phyloP scores from a whole-genome alignment of 768 basidiomycete species.

The Mycena indigotica region DNA sequence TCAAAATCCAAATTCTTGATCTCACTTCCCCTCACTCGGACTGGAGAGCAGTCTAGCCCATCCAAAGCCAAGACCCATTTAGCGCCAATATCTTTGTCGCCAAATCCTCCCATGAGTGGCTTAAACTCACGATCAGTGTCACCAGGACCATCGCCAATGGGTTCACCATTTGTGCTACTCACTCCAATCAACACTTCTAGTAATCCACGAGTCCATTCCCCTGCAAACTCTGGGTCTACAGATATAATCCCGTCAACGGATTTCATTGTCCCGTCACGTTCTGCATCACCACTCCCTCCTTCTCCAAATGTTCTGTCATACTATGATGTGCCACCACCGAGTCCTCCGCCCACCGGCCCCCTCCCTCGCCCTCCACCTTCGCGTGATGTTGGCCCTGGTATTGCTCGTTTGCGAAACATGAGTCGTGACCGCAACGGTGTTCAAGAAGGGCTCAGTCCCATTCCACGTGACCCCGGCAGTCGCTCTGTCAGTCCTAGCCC shows the following conservation, averaged over 20 bases:
- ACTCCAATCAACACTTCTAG: constrained; percentile 22
- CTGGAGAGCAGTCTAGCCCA: neutral
- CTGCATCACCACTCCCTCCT: constrained; percentile 25
- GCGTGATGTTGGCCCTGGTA: constrained; percentile 12
- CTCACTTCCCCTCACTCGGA: constrained; percentile 9
- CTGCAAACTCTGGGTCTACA: constrained; percentile 13
- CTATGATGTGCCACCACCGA: constrained; percentile 54
- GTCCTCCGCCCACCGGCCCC: constrained; percentile 50
- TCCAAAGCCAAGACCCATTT: constrained; percentile 4
- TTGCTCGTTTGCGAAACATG: constrained; percentile 13
- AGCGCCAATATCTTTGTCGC: constrained; percentile 14
- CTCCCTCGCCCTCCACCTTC: constrained; percentile 41
- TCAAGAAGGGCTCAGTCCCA: neutral
- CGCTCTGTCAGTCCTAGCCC: constrained; percentile 1
- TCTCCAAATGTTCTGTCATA: constrained; percentile 46
- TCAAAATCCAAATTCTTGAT: constrained; percentile 14
- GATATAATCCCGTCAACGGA: constrained; percentile 32
- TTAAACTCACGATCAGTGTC: constrained; percentile 18
- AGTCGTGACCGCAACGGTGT: constrained; percentile 14
- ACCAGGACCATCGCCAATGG: constrained; percentile 14
- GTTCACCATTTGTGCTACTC: constrained; percentile 27
- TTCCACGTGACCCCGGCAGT: neutral
- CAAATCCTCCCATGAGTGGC: neutral
- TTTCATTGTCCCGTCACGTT: constrained; percentile 36
- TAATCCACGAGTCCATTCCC: constrained; percentile 8